These are phyloP conservation scores for Chrysanthemum makinoi DNA, from an alignment of 129 eudicot species.

Conservation along the genomic window DNA sequence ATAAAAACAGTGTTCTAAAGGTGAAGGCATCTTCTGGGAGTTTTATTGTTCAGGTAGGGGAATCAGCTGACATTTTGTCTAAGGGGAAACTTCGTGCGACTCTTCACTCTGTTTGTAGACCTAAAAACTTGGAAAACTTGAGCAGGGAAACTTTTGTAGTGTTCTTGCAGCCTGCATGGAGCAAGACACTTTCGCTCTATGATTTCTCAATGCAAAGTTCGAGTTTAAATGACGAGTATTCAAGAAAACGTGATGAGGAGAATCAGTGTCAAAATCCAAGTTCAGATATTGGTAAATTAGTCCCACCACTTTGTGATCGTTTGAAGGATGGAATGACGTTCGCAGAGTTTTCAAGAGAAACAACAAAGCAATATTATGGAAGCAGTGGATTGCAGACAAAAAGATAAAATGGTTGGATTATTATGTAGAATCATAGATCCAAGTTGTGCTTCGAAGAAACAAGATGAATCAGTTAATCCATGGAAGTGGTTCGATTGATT, in stretches of 20 bases:
- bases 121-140: constrained; percentile 41
- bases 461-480: background rate
- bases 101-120: constrained; percentile 80
- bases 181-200: constrained; percentile 48
- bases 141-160: constrained; percentile 95
- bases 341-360: constrained; percentile 82
- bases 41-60: constrained; percentile 89
- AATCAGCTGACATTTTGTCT: constrained; percentile 78
- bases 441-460: constrained; percentile 8
- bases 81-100: constrained; percentile 80
- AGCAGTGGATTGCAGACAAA: constrained; percentile 82
- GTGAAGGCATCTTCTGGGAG: constrained; percentile 65
- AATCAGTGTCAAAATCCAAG: constrained; percentile 21
- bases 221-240: constrained; percentile 22
- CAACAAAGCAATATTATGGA: constrained; percentile 81
- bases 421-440: constrained; percentile 5
- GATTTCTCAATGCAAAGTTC: constrained; percentile 41
- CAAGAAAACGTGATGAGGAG: constrained; percentile 22
- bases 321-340: constrained; percentile 86
- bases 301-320: constrained; percentile 77
- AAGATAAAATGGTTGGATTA: constrained; percentile 30
- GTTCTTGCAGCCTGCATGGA: constrained; percentile 94
- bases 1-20: constrained; percentile 37
- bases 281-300: constrained; percentile 38
- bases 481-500: constrained; percentile 9